phyloP scores from a whole-genome alignment of 306 rosid species.

The Acacia melanoxylon region DNA sequence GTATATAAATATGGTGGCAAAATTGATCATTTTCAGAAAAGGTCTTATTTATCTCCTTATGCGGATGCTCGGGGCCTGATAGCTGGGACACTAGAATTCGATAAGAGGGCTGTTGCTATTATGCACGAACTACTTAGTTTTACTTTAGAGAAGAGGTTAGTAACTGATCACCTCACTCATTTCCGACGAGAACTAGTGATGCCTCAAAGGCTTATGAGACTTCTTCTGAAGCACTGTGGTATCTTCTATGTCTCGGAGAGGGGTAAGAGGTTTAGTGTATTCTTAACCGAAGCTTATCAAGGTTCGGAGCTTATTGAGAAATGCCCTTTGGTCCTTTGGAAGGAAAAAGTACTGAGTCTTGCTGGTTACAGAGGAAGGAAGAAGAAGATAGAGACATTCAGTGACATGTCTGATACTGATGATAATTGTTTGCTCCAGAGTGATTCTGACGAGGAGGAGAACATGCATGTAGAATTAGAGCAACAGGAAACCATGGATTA shows the following conservation, averaged over 20 bases:
- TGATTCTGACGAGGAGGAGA: conserved; percentile 44
- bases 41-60: conserved; percentile 81
- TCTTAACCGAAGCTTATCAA: conserved; percentile 75
- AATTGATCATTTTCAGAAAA: conserved; percentile 68
- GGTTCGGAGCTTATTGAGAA: conserved; percentile 74
- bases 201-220: conserved; percentile 95
- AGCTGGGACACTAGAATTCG: conserved; percentile 77
- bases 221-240: conserved; percentile 80
- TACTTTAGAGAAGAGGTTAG: conserved; percentile 79
- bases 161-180: conserved; percentile 90
- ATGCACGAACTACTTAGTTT: conserved; percentile 90
- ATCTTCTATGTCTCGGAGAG: conserved; percentile 92
- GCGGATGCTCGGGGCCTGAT: conserved; percentile 70
- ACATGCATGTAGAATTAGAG: conserved; percentile 40
- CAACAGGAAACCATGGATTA: conserved; percentile 36
- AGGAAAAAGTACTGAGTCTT: conserved; percentile 54
- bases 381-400: conserved; percentile 55
- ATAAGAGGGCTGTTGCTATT: conserved; percentile 85
- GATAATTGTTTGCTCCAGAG: conserved; percentile 34
- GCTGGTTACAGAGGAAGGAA: conserved; percentile 60
- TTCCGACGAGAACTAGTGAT: conserved; percentile 78
- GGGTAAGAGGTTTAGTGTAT: conserved; percentile 87
- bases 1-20: conserved; percentile 52
- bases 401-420: conserved; percentile 65
- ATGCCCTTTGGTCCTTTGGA: conserved; percentile 71